These are phyloP conservation scores for Pyronema omphalodes DNA, from an alignment of 495 filamentous ascomycete genomes.

Conservation along the genomic window DNA sequence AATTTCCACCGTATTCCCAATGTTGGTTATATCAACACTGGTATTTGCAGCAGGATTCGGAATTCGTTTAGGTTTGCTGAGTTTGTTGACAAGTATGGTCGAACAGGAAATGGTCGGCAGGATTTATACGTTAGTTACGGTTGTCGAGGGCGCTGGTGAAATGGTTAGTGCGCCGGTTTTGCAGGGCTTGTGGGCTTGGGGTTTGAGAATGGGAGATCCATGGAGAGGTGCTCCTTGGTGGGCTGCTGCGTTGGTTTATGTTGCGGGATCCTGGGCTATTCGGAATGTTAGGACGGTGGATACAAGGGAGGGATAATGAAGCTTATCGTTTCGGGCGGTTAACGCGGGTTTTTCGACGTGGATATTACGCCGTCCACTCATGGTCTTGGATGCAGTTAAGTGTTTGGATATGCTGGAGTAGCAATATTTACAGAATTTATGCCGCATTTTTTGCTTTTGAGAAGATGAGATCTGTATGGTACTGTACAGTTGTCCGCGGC, in stretches of 20 bases:
- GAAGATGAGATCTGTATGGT: too few species aligned
- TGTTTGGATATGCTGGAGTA: too few species aligned
- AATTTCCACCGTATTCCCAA: neutral
- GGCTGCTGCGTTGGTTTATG: constrained; percentile 1
- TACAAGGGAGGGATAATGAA: neutral
- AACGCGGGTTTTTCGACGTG: too few species aligned
- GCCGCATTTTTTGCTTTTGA: too few species aligned
- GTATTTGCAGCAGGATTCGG: constrained; percentile 6
- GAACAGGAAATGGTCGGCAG: neutral
- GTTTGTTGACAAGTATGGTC: constrained; percentile 3
- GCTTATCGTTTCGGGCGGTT: neutral
- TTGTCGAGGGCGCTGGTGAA: constrained; percentile 4
- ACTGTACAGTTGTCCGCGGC: too few species aligned
- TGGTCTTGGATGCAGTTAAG: too few species aligned
- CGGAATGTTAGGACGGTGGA: neutral
- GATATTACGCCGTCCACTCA: too few species aligned
- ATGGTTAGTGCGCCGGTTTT: constrained; percentile 3
- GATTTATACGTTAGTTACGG: neutral
- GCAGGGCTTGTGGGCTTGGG: constrained; percentile 1
- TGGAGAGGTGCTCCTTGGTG: neutral
- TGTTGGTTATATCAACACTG: neutral
- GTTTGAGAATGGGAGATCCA: neutral
- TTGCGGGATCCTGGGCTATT: neutral
- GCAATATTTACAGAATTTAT: too few species aligned
- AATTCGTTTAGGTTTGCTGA: constrained; percentile 1